These are phyloP conservation scores for Chloranthus sessilifolius DNA, from an alignment of 164 flowering plant genomes.

Conservation along the genomic window DNA sequence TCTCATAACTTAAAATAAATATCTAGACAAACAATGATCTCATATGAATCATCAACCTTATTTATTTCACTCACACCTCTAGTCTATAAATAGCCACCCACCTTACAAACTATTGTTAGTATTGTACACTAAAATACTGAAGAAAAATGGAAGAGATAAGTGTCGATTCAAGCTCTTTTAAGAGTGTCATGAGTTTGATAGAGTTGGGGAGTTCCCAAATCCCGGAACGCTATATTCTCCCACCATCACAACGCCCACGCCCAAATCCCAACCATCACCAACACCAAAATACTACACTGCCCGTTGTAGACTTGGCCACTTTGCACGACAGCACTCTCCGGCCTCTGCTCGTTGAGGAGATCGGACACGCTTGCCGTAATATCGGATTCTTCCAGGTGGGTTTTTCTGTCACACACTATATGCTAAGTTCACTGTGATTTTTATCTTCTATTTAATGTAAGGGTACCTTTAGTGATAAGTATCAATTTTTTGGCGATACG, in stretches of 20 bases:
- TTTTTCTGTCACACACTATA: background rate
- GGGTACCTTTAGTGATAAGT: background rate
- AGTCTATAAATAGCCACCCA: no score
- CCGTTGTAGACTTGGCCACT: conserved; percentile 25
- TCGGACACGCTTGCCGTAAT: conserved; percentile 32
- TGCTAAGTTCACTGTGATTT: no score
- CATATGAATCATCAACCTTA: no score
- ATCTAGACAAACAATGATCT: no score
- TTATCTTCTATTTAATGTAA: no score
- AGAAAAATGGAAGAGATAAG: background rate
- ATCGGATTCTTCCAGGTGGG: conserved; percentile 41
- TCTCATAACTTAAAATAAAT: no score
- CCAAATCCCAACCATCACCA: conserved; percentile 7
- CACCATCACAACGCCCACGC: conserved; percentile 33
- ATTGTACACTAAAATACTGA: no score
- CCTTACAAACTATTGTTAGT: no score
- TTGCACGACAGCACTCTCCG: conserved; percentile 18
- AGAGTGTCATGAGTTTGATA: conserved; percentile 31
- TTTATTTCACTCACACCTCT: no score
- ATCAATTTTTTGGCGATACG: no score
- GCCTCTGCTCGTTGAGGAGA: conserved; percentile 16
- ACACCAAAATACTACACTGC: conserved; percentile 12
- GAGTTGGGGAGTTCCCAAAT: conserved; percentile 22
- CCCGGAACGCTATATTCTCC: conserved; percentile 34
- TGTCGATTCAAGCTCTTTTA: conserved; percentile 10